A percentile compares a stretch with the other conserved stretches of the same genome.
These are phyloP conservation scores for Eutypella sp. DNA, from an alignment of 2,329 filamentous ascomycete species.

Conservation along the genomic window DNA sequence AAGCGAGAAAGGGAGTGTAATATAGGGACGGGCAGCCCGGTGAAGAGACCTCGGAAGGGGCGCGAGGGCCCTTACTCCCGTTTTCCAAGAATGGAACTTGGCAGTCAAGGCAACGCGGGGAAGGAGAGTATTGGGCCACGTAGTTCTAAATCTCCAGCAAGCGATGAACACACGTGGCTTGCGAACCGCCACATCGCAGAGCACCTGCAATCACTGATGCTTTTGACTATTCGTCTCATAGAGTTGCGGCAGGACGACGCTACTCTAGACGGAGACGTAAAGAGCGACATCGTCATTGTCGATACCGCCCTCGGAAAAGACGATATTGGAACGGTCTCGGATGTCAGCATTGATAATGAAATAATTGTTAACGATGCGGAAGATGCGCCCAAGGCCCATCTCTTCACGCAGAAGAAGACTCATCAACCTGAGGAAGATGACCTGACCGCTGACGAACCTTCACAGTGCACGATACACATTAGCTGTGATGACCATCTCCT, in stretches of 20 bases:
- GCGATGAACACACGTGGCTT: neutral
- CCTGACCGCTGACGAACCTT: neutral
- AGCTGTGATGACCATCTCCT: too few relatives aligned
- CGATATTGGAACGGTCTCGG: neutral
- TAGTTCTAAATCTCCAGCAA: neutral
- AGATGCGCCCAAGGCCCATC: neutral
- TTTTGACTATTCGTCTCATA: neutral
- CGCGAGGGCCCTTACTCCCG: neutral
- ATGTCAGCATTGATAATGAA: neutral
- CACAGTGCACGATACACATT: neutral
- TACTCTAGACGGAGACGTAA: neutral
- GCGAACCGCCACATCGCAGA: neutral
- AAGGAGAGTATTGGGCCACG: too few relatives aligned
- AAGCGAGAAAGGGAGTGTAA: too few relatives aligned
- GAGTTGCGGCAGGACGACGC: neutral
- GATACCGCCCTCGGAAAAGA: neutral
- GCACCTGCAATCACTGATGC: neutral
- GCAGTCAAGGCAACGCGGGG: neutral
- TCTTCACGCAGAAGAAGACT: neutral
- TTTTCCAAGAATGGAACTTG: too few relatives aligned
- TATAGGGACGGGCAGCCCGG: neutral
- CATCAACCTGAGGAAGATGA: neutral
- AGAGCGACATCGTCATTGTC: neutral
- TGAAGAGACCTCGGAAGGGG: neutral
- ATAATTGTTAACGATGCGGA: neutral